Conservation (phyloP, 176 grass and related monocot genomes). For the Eleusine coracana region DNA sequence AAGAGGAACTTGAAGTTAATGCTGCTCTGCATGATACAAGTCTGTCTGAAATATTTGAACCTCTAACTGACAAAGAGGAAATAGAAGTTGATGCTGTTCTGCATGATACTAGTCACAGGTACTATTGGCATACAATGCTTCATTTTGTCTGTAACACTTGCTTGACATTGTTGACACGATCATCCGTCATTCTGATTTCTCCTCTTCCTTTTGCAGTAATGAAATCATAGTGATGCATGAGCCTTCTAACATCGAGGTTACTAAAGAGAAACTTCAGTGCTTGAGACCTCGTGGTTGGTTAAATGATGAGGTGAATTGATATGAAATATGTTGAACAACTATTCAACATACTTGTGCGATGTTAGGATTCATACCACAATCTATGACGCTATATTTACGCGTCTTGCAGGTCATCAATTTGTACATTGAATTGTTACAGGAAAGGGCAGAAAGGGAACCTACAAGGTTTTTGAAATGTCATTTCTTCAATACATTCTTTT, state of each 20-base stretch:
- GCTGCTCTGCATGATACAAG: conserved; percentile 35
- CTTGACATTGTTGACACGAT: conserved; percentile 12
- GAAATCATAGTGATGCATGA: conserved; percentile 55
- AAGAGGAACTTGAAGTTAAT: conserved; percentile 65
- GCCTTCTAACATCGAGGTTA: conserved; percentile 71
- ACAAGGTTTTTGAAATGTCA: conserved; percentile 73
- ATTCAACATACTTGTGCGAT: conserved; percentile 7
- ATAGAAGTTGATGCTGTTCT: conserved; percentile 51
- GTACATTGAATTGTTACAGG: conserved; percentile 81
- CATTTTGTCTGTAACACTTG: neutral
- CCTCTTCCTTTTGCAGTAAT: conserved; percentile 45
- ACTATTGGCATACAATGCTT: conserved; percentile 30
- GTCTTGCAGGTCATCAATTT: conserved; percentile 78
- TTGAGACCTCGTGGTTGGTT: conserved; percentile 71
- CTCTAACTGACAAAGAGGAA: conserved; percentile 70
- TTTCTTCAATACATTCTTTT: conserved; percentile 96
- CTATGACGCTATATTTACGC: neutral
- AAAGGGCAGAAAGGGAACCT: conserved; percentile 74
- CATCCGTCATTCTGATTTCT: conserved; percentile 21
- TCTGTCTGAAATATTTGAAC: conserved; percentile 41
- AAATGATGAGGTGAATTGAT: conserved; percentile 73
- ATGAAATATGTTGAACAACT: conserved; percentile 21
- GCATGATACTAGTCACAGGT: conserved; percentile 47
- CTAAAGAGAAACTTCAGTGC: conserved; percentile 58
- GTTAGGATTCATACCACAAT: conserved; percentile 1